Evolutionary conservation across 306 rosid species (phyloP), one percentile per base, ranked within the genome.

Genomic region (Inga leiocalycina): DNA sequence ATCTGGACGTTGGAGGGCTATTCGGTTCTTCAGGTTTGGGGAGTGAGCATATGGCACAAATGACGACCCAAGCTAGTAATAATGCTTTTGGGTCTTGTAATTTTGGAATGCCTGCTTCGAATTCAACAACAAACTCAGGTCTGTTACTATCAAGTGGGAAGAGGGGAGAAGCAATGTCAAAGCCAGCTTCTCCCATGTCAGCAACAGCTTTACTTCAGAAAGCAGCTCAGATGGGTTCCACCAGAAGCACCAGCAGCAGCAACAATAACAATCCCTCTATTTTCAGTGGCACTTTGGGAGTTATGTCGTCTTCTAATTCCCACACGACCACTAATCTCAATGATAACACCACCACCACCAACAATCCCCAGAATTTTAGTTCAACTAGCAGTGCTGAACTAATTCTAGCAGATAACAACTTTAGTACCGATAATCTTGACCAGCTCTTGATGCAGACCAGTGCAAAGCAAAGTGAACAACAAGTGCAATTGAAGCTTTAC

Each of bases 211-310:
- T 91, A 75, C 84, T 91, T 30, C 90, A 88, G 79, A 88, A 91
- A 43, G 94, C 94, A 75, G 94, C 94, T 4, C 92, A 89, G 20
- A 86, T 91, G 88, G 94, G 94, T n/a, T 91, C 94, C 48, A 88
- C 90, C 45, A 85, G 83, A 85, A 82, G 84, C 78, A 86, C 32
- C 87, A 56, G 24, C 24, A 8, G 5, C 22, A 52, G 1, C n/a
- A 84, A 83, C 78, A 69, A 9, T 14, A 56, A 56, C 64, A 56
- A 69, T 41, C 80, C 86, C 27, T 82, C 93, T 9, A 68, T 91
- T 44, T 88, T 85, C 27, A 84, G 89, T 51, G 81, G 71, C 76
- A 88, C 85, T 75, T 88, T 88, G 73, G 94, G 98, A 6, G 87
- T 88, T 2, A 92, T 92, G 85, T 84, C 87, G 37, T 87, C 94